phyloP scores from a whole-genome alignment of 169 alveolate species.

The Pseudocohnilembus persalinus region DNA sequence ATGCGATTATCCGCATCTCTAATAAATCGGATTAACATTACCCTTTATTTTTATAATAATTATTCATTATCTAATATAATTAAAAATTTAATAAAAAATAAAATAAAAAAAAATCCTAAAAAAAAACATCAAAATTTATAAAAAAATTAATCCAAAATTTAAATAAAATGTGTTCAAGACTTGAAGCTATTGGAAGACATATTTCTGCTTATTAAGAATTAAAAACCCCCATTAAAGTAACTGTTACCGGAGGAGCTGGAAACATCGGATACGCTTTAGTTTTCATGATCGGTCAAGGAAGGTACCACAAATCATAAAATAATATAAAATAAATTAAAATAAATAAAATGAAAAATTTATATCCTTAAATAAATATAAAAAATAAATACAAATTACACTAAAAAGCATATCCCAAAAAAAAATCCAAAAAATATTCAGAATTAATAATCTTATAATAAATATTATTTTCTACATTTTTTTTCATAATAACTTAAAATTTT shows the following conservation, averaged over 20 bases:
- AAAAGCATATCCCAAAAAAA: too few species aligned
- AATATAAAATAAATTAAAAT: too few species aligned
- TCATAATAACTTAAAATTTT: too few species aligned
- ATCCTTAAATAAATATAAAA: background rate
- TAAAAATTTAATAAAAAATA: too few species aligned
- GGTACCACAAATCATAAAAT: background rate
- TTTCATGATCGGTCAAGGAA: conserved; percentile 61
- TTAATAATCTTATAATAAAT: too few species aligned
- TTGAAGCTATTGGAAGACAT: conserved; percentile 15
- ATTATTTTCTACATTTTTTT: too few species aligned
- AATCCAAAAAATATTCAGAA: too few species aligned
- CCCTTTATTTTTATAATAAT: too few species aligned
- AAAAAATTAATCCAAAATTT: too few species aligned
- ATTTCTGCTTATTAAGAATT: conserved; percentile 7
- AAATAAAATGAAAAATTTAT: background rate
- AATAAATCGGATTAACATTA: background rate
- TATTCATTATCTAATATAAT: background rate
- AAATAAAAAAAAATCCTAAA: too few species aligned
- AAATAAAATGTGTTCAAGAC: background rate
- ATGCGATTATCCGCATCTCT: background rate
- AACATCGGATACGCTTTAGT: conserved; percentile 68
- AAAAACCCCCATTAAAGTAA: conserved; percentile 50
- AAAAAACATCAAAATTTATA: too few species aligned
- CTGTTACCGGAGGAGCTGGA: conserved; percentile 79
- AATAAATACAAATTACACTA: too few species aligned